A percentile compares a stretch with the other conserved stretches of the same genome.
Evolutionary conservation across 179 eudicot genomes (phyloP).

Genomic region (Heliamphora pulchella): DNA sequence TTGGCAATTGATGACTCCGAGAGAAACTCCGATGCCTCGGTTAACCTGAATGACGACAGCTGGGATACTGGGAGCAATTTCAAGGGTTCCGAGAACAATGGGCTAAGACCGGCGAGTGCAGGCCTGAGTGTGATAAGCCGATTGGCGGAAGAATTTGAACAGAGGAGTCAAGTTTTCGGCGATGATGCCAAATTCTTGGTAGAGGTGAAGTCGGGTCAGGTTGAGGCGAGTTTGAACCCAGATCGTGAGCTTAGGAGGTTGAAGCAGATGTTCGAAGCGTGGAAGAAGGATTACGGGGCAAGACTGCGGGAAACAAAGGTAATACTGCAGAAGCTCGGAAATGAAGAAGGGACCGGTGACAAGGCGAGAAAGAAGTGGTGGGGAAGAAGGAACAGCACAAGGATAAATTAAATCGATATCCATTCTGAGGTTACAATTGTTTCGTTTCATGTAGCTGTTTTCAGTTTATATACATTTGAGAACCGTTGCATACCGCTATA

Average conservation of each 20-base stretch:
- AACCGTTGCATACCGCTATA: not conserved
- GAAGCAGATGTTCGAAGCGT: slow-evolving; percentile 81
- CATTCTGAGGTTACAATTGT: not conserved
- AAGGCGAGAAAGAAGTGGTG: slow-evolving; percentile 82
- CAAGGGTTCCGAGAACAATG: slow-evolving; percentile 43
- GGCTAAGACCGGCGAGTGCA: slow-evolving; percentile 55
- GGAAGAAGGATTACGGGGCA: slow-evolving; percentile 89
- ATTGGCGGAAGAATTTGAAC: slow-evolving; percentile 88
- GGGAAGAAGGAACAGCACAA: slow-evolving; percentile 75
- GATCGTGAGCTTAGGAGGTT: slow-evolving; percentile 76
- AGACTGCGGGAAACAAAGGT: slow-evolving; percentile 86
- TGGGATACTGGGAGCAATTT: slow-evolving; percentile 49
- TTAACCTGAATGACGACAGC: slow-evolving; percentile 55
- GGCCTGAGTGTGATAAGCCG: slow-evolving; percentile 76
- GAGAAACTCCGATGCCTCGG: slow-evolving; percentile 76
- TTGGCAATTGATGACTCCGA: slow-evolving; percentile 68
- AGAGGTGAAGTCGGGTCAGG: slow-evolving; percentile 90
- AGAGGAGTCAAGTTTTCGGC: slow-evolving; percentile 82
- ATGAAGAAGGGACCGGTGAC: slow-evolving; percentile 50
- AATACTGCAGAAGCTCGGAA: slow-evolving; percentile 69
- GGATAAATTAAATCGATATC: slow-evolving; percentile 27
- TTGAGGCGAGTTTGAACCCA: slow-evolving; percentile 70
- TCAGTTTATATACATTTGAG: not conserved
- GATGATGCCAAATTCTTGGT: slow-evolving; percentile 93
- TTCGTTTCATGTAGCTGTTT: not conserved